Evolutionary conservation across 805 yeast species (phyloP).

Genomic region (Hanseniaspora meyeri): DNA sequence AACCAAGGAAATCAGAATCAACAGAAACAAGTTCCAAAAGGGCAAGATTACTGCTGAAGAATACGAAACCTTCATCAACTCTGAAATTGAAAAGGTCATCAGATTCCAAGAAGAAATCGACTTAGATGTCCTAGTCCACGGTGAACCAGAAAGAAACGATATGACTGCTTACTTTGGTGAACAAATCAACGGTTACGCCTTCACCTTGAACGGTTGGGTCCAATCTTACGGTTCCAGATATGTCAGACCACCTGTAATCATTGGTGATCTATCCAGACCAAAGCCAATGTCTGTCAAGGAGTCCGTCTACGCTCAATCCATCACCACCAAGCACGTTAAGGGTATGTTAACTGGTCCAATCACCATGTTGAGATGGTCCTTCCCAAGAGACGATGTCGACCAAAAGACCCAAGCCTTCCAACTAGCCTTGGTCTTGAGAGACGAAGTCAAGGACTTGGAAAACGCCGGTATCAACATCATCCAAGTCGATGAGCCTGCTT

Average conservation of each 20-base stretch:
- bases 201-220: conserved; percentile 99
- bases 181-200: conserved; percentile 94
- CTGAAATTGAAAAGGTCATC: conserved; percentile 90
- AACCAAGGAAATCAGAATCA: conserved; percentile 96
- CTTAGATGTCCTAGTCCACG: conserved; percentile 95
- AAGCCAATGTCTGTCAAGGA: conserved; percentile 97
- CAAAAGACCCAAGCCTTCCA: conserved; percentile 90
- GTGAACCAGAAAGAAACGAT: conserved; percentile 99
- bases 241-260: conserved; percentile 98
- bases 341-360: conserved; percentile 99
- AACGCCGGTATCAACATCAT: conserved; percentile 95
- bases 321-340: conserved; percentile 92
- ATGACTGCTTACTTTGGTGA: conserved; percentile 99
- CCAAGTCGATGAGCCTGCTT: conserved; percentile 99
- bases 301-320: conserved; percentile 96
- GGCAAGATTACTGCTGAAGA: conserved; percentile 91
- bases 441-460: conserved; percentile 96
- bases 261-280: conserved; percentile 98
- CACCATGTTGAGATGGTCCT: conserved; percentile 99
- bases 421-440: conserved; percentile 94
- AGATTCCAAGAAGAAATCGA: conserved; percentile 99
- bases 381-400: conserved; percentile 98
- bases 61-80: conserved; percentile 90
- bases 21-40: conserved; percentile 96
- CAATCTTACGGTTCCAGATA: conserved; percentile 99